Evolutionary conservation across 2,329 filamentous ascomycete genomes (phyloP), one percentile per base, ranked within the genome.

Genomic region (Emydomyces testavorans): DNA sequence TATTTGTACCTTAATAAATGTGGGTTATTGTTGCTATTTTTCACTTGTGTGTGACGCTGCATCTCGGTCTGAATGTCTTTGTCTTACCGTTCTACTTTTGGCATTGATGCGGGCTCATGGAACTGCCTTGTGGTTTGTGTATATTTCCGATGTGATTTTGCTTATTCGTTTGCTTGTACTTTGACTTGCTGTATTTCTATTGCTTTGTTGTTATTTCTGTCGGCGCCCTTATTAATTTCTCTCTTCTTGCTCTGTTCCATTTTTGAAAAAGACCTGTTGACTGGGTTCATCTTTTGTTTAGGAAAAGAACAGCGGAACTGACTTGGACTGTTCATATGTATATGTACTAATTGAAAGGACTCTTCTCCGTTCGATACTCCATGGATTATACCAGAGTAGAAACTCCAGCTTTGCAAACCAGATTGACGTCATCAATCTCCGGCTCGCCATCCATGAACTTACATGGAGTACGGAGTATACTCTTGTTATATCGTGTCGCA

Each of bases 1-100:
- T 15, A 32, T 24, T 24, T 43, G 40, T 43, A 43, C 20, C 34
- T 34, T 43, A 43, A 34, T 43, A 42, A 18, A 34, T 34, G 28
- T 21, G 15, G 15, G 16, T 43, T n/a, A 24, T 11, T 32, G n/a
- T 24, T 34, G 3, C 3, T 24, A 13, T 24, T 4, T 26, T 24
- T 26, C 13, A n/a, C n/a, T 11, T 24, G 20, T 15, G 23, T 5
- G 2, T 29, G 16, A 28, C 5, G 18, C 24, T 24, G 39, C 15
- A 1, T 41, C 38, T 41, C 3, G 24, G 4, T 11, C 38, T 29
- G 24, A 18, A 24, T 24, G 3, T 28, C 24, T 29, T 18, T 29
- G n/a, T 8, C 5, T 4, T 18, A 28, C 24, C 13, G 7, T 16
- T 39, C 21, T 18, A 13, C 23, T 10, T 20, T 15, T 18, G 24